Percentiles rank a stretch among this genome's conserved stretches.
Evolutionary conservation across 2,329 filamentous ascomycete species (phyloP).

Genomic region (Xylariales sp.): DNA sequence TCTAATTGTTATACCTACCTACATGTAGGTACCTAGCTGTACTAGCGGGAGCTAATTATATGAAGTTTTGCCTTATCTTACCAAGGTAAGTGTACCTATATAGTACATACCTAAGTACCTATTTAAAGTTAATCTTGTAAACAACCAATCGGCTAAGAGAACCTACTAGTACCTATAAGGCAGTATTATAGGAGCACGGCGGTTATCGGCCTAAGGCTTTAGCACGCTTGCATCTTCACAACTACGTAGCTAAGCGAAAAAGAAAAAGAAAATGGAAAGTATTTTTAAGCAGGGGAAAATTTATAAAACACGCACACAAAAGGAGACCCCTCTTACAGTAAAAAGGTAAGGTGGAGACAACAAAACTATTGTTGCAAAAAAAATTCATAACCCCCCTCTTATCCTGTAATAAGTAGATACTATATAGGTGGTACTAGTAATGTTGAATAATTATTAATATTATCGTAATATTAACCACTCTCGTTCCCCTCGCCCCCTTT

Average conservation of each 20-base stretch:
- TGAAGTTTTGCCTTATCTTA: conserved; percentile 29
- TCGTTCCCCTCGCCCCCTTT: no score
- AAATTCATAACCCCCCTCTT: neutral
- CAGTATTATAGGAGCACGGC: conserved; percentile 1
- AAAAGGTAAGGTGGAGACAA: neutral
- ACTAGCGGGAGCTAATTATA: conserved; percentile 20
- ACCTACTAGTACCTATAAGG: conserved; percentile 1
- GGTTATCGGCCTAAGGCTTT: conserved; percentile 22
- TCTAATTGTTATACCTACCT: conserved; percentile 14
- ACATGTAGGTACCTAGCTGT: conserved; percentile 4
- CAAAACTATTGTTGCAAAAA: neutral
- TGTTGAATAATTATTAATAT: neutral
- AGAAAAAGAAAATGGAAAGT: conserved; percentile 11
- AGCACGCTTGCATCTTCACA: conserved; percentile 22
- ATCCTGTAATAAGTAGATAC: no score
- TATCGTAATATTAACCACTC: neutral
- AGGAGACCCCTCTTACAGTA: neutral
- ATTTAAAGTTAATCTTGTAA: conserved; percentile 7
- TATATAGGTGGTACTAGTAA: neutral
- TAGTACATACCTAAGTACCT: no score
- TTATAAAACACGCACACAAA: neutral
- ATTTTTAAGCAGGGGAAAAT: neutral
- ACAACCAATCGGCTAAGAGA: conserved; percentile 23
- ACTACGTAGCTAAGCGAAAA: neutral
- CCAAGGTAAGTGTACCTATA: no score